phyloP scores from a whole-genome alignment of 148 eudicot genomes.

The Camellia lanceoleosa region DNA sequence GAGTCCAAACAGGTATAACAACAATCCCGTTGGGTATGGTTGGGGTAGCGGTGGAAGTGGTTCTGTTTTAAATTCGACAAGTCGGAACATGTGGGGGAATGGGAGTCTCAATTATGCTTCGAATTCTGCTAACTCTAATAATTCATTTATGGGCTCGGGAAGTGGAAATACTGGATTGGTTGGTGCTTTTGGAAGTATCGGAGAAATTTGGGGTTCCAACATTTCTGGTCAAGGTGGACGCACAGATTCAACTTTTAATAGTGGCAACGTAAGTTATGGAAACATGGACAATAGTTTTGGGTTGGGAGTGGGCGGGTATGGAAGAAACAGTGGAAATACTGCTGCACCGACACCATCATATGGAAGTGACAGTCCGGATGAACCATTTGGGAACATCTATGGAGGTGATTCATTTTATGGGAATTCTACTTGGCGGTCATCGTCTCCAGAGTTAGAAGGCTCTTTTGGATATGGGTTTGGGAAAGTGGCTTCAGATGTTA shows the following conservation, averaged over 20 bases:
- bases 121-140: conserved; percentile 38
- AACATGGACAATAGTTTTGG: conserved; percentile 40
- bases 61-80: conserved; percentile 44
- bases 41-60: conserved; percentile 43
- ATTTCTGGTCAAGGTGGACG: conserved; percentile 45
- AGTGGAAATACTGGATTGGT: conserved; percentile 35
- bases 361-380: conserved; percentile 46
- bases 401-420: conserved; percentile 40
- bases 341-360: conserved; percentile 37
- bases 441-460: conserved; percentile 59
- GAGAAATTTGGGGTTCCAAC: conserved; percentile 71
- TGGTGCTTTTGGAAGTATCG: conserved; percentile 44
- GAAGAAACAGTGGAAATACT: conserved; percentile 40
- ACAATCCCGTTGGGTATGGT: conserved; percentile 48
- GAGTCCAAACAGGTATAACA: conserved; percentile 46
- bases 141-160: conserved; percentile 41
- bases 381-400: conserved; percentile 45
- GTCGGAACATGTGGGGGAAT: conserved; percentile 70
- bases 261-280: conserved; percentile 38
- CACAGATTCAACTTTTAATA: conserved; percentile 34
- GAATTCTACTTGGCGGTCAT: conserved; percentile 62
- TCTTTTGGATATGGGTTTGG: conserved; percentile 64
- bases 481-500: conserved; percentile 56
- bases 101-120: conserved; percentile 42
- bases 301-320: conserved; percentile 35